Percentiles rank a stretch among this genome's conserved stretches.
phyloP scores from a whole-genome alignment of 345 rosid species.

The Carallia pectinifolia region DNA sequence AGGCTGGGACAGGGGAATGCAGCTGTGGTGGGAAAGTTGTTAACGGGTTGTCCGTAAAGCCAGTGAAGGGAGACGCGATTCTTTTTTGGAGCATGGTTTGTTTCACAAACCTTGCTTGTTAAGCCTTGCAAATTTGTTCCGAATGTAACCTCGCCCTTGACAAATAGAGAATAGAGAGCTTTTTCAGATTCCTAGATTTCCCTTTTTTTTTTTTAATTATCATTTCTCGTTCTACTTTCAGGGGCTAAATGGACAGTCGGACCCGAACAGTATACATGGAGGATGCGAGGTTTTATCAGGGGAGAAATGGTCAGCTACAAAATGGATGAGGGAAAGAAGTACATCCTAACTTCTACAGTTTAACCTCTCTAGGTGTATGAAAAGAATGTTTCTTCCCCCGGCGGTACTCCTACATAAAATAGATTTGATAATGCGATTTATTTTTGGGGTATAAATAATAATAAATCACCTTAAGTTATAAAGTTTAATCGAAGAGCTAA shows the following conservation, averaged over 20 bases:
- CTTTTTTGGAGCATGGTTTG: constrained; percentile 99
- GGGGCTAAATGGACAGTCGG: constrained; percentile 85
- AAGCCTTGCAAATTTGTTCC: neutral
- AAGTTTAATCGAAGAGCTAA: neutral
- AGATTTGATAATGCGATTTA: constrained; percentile 8
- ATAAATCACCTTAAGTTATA: neutral
- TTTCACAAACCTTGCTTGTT: constrained; percentile 19
- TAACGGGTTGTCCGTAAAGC: constrained; percentile 86
- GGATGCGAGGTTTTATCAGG: constrained; percentile 86
- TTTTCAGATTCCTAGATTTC: neutral
- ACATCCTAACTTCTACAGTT: constrained; percentile 38
- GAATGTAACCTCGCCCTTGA: neutral
- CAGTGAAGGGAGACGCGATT: constrained; percentile 82
- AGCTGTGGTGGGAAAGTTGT: constrained; percentile 74
- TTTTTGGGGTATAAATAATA: neutral
- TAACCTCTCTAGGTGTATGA: neutral
- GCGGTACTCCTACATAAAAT: neutral
- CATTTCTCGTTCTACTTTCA: constrained; percentile 14
- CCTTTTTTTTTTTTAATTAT: neutral
- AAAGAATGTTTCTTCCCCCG: neutral
- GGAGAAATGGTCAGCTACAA: constrained; percentile 97
- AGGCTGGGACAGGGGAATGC: constrained; percentile 90
- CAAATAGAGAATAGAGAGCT: neutral
- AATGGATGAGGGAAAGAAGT: constrained; percentile 86
- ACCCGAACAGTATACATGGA: constrained; percentile 81